These are phyloP conservation scores for Lantana camara DNA, from an alignment of 257 asterid species.

Conservation along the genomic window DNA sequence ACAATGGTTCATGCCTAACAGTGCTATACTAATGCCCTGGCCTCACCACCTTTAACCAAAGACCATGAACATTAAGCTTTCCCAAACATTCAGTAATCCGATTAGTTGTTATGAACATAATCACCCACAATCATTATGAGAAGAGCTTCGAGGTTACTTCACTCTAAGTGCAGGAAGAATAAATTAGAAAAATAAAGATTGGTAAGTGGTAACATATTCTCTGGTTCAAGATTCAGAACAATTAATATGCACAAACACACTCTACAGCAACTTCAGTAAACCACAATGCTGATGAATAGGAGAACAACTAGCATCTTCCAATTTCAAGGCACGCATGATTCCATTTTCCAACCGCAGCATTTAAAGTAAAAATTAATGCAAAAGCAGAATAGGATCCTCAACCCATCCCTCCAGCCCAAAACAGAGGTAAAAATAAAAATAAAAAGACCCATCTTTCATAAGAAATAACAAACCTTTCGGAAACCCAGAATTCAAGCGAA, in stretches of 20 bases:
- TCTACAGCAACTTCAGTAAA: background rate
- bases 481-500: background rate
- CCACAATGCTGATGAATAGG: background rate
- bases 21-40: too few species aligned
- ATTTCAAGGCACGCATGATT: background rate
- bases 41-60: too few species aligned
- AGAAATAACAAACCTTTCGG: too few species aligned
- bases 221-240: background rate
- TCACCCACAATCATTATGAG: too few species aligned
- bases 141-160: background rate
- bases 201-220: background rate
- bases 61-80: too few species aligned
- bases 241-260: background rate
- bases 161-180: background rate
- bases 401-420: background rate
- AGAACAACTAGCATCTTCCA: conserved; percentile 12
- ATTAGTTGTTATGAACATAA: background rate
- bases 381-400: too few species aligned
- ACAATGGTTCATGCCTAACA: too few species aligned
- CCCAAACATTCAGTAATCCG: too few species aligned
- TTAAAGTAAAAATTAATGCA: too few species aligned
- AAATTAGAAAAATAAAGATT: too few species aligned
- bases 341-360: background rate
- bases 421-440: background rate
- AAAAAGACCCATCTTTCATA: too few species aligned